These are phyloP conservation scores for Acer saccharum DNA, from an alignment of 345 rosid genomes.

Conservation along the genomic window DNA sequence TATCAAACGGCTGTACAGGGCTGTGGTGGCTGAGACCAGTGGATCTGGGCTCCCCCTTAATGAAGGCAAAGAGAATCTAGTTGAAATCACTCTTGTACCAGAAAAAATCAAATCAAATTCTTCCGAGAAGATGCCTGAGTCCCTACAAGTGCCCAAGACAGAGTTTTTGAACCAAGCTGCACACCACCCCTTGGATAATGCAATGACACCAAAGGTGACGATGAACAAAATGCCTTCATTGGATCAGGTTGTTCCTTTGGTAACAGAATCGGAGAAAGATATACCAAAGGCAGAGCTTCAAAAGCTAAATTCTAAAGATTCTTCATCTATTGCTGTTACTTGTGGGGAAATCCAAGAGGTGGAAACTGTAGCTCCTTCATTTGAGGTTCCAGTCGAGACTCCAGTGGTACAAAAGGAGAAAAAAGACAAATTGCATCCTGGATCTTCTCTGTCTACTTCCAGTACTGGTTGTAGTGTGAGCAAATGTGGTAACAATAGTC, in stretches of 20 bases:
- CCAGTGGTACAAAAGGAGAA: constrained; percentile 27
- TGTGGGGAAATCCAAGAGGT: constrained; percentile 18
- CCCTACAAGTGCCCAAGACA: constrained; percentile 30
- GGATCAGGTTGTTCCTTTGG: constrained; percentile 30
- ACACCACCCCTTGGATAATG: constrained; percentile 23
- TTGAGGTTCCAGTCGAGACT: constrained; percentile 23
- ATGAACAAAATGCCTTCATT: constrained; percentile 21
- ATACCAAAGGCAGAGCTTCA: constrained; percentile 20
- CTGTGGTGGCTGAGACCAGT: constrained; percentile 66
- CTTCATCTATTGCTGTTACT: constrained; percentile 19
- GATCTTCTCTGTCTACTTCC: constrained; percentile 32
- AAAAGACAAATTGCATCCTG: constrained; percentile 35
- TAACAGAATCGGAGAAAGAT: constrained; percentile 18
- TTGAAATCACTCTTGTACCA: constrained; percentile 68
- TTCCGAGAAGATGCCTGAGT: constrained; percentile 30
- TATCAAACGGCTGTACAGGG: constrained; percentile 60
- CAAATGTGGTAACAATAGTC: constrained; percentile 34
- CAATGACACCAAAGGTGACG: constrained; percentile 19
- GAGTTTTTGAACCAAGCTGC: constrained; percentile 31
- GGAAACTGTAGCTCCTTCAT: constrained; percentile 27
- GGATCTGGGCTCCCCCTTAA: constrained; percentile 45
- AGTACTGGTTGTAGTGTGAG: constrained; percentile 19
- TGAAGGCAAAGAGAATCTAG: constrained; percentile 46
- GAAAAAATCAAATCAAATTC: constrained; percentile 37
- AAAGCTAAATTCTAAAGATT: constrained; percentile 22